Percentiles rank a stretch among this genome's conserved stretches.
phyloP scores from a whole-genome alignment of 202 grass and related monocot genomes.

The Brachypodium distachyon region DNA sequence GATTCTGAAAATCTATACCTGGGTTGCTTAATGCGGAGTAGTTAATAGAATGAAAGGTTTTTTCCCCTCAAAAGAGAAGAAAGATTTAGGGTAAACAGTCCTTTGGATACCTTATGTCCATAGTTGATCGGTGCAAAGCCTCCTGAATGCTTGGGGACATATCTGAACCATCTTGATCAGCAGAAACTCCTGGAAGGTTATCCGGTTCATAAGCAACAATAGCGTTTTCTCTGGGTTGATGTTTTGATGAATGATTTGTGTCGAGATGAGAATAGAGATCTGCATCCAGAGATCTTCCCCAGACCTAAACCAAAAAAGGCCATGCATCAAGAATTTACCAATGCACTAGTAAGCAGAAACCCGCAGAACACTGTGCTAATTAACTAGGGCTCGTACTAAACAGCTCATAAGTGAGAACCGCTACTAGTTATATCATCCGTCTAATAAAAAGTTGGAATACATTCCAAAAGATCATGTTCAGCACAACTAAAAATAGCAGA shows the following conservation, averaged over 20 bases:
- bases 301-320: conserved; percentile 41
- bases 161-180: conserved; percentile 67
- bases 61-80: not conserved
- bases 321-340: conserved; percentile 23
- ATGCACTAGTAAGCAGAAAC: not conserved
- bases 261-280: conserved; percentile 63
- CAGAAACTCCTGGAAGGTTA: conserved; percentile 22
- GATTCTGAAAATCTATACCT: not conserved
- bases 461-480: not conserved
- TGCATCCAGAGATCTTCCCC: conserved; percentile 38
- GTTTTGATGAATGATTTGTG: conserved; percentile 23
- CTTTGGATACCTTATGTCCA: conserved; percentile 77
- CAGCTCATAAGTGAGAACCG: not conserved
- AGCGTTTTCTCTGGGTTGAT: conserved; percentile 34
- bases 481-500: not conserved
- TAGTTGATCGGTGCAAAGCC: conserved; percentile 88
- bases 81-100: not conserved
- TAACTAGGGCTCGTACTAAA: not conserved
- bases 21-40: not conserved
- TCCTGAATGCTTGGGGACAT: conserved; percentile 87
- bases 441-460: not conserved
- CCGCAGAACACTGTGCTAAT: not conserved
- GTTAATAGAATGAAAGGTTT: no score
- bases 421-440: not conserved
- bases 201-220: conserved; percentile 33